A percentile compares a stretch with the other conserved stretches of the same genome.
These are phyloP conservation scores for Aspergillus fischeri DNA, from an alignment of 2,329 filamentous ascomycete genomes.

Conservation along the genomic window DNA sequence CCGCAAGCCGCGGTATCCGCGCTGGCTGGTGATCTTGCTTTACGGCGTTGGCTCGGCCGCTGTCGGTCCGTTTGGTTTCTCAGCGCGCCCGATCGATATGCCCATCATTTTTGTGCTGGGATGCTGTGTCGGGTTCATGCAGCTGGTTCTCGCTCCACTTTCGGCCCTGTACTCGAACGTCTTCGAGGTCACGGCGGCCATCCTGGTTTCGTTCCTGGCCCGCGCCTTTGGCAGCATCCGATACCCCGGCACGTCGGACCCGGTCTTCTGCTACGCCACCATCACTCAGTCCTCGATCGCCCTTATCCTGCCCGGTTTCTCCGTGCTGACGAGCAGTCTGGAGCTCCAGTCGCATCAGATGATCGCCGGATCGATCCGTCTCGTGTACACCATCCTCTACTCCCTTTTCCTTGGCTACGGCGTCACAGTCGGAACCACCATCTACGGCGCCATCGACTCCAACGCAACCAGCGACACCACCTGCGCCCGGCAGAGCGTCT, in stretches of 20 bases:
- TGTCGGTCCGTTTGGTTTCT: slow-evolving; percentile 75
- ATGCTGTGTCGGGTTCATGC: slow-evolving; percentile 66
- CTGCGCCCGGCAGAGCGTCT: slow-evolving; percentile 44
- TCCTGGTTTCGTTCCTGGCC: slow-evolving; percentile 63
- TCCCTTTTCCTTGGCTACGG: slow-evolving; percentile 67
- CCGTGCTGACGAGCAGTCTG: slow-evolving; percentile 55
- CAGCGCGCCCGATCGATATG: slow-evolving; percentile 60
- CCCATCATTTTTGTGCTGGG: slow-evolving; percentile 61
- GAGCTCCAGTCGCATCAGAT: slow-evolving; percentile 65
- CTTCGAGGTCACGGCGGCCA: slow-evolving; percentile 47
- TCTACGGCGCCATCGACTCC: slow-evolving; percentile 57
- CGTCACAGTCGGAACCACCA: slow-evolving; percentile 60
- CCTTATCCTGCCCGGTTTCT: slow-evolving; percentile 64
- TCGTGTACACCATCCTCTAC: slow-evolving; percentile 58
- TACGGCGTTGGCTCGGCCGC: slow-evolving; percentile 70
- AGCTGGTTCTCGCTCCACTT: slow-evolving; percentile 68
- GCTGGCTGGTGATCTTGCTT: slow-evolving; percentile 55
- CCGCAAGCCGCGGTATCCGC: slow-evolving; percentile 51
- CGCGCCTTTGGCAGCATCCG: slow-evolving; percentile 63
- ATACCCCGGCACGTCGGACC: slow-evolving; percentile 18
- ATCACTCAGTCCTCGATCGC: slow-evolving; percentile 53
- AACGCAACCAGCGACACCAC: slow-evolving; percentile 47
- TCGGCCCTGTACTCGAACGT: slow-evolving; percentile 58
- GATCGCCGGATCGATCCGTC: slow-evolving; percentile 56
- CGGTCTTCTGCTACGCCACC: slow-evolving; percentile 61